These are phyloP conservation scores for Salix exigua DNA, from an alignment of 345 rosid genomes.

Conservation along the genomic window DNA sequence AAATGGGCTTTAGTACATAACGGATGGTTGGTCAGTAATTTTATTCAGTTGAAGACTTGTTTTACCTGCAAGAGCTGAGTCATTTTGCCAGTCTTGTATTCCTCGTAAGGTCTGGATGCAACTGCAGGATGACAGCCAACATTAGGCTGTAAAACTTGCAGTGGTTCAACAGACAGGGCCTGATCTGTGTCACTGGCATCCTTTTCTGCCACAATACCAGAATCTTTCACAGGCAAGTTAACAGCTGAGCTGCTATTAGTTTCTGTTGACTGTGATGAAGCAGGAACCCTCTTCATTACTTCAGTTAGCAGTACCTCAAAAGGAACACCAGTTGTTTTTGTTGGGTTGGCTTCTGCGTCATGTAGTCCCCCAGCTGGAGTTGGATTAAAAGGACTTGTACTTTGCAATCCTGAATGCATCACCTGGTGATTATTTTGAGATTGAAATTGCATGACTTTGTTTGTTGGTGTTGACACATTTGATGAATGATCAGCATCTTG, in stretches of 20 bases:
- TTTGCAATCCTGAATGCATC: conserved; percentile 18
- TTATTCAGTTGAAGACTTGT: neutral
- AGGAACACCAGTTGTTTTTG: conserved; percentile 32
- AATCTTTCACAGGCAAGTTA: conserved; percentile 15
- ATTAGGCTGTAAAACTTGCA: conserved; percentile 50
- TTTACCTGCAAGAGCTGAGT: conserved; percentile 84
- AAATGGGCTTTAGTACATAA: neutral
- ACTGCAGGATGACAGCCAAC: conserved; percentile 30
- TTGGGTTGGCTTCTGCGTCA: conserved; percentile 22
- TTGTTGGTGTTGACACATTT: conserved; percentile 24
- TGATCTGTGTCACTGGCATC: conserved; percentile 31
- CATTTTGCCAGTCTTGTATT: conserved; percentile 67
- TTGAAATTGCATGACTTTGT: conserved; percentile 22
- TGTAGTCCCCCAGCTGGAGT: neutral
- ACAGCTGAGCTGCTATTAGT: conserved; percentile 18
- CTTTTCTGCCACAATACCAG: conserved; percentile 16
- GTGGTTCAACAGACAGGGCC: conserved; percentile 64
- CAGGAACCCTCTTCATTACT: conserved; percentile 47
- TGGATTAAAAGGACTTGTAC: conserved; percentile 15
- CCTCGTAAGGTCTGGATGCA: conserved; percentile 46
- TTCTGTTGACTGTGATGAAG: conserved; percentile 28
- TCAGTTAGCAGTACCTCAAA: conserved; percentile 63
- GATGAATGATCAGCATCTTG: conserved; percentile 27
- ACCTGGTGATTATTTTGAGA: conserved; percentile 20
- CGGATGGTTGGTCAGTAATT: neutral